phyloP scores from a whole-genome alignment of 306 rosid species.

The Psophocarpus tetragonolobus region DNA sequence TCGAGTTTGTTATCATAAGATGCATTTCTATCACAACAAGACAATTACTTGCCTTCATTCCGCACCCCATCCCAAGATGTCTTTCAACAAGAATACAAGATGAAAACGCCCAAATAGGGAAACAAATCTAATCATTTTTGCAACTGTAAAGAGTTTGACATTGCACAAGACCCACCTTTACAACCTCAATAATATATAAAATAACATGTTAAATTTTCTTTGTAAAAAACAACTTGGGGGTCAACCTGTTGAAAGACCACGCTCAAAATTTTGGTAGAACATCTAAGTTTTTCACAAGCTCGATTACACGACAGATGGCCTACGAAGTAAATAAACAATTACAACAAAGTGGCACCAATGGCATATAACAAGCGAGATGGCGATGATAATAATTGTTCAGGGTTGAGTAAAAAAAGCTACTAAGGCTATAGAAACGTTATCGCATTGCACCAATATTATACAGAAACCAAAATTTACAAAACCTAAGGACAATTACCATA shows the following conservation, averaged over 20 bases:
- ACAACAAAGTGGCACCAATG: background rate
- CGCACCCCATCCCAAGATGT: background rate
- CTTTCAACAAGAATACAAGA: background rate
- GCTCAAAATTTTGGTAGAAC: background rate
- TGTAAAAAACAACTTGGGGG: background rate
- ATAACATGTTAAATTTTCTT: background rate
- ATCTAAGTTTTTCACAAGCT: background rate
- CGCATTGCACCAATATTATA: background rate
- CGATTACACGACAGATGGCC: background rate
- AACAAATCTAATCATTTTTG: background rate
- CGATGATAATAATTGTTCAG: background rate
- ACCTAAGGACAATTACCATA: background rate
- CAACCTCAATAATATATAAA: background rate
- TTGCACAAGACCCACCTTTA: background rate
- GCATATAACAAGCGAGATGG: background rate
- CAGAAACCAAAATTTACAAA: background rate
- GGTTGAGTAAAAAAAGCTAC: background rate
- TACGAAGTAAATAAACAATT: background rate
- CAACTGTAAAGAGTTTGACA: background rate
- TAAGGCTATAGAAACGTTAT: background rate
- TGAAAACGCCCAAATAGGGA: background rate
- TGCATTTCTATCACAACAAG: background rate
- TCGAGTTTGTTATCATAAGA: background rate
- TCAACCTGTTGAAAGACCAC: background rate
- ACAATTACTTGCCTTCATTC: background rate